Percentiles rank a stretch among this genome's conserved stretches.
Evolutionary conservation across 352 stramenopile genomes (phyloP).

Genomic region (Pythium vanterpoolii): DNA sequence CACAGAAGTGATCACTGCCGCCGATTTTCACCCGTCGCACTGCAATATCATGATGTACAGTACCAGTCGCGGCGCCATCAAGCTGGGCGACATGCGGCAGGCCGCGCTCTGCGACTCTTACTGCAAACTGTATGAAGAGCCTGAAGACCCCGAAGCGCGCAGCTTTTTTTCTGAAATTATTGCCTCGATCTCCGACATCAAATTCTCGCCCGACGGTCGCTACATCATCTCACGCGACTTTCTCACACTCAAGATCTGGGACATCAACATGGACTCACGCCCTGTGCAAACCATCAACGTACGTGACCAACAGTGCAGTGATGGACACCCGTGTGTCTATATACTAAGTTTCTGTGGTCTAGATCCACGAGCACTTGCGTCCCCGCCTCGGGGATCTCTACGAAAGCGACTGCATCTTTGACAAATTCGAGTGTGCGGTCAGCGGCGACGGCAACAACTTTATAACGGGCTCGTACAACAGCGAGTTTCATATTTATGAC

Average conservation of each 20-base stretch:
- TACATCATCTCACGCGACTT: constrained; percentile 96
- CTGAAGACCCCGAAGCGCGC: constrained; percentile 71
- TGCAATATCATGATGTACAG: constrained; percentile 96
- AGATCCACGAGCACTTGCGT: constrained; percentile 93
- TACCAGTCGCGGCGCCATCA: constrained; percentile 90
- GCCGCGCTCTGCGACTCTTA: constrained; percentile 87
- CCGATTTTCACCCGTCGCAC: constrained; percentile 92
- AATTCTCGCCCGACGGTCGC: constrained; percentile 91
- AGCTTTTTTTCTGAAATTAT: constrained; percentile 97
- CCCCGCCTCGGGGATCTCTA: constrained; percentile 89
- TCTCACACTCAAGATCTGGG: constrained; percentile 95
- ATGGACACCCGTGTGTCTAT: no score
- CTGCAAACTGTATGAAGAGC: constrained; percentile 83
- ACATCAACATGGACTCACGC: constrained; percentile 93
- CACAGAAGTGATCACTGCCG: constrained; percentile 94
- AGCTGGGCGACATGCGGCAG: constrained; percentile 91
- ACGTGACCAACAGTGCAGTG: no score
- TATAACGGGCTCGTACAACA: constrained; percentile 94
- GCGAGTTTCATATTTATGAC: constrained; percentile 92
- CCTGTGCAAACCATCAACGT: constrained; percentile 93
- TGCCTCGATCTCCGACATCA: constrained; percentile 93
- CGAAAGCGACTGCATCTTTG: constrained; percentile 96
- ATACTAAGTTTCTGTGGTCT: background rate
- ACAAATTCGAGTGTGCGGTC: constrained; percentile 95
- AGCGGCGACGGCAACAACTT: constrained; percentile 91